A percentile compares a stretch with the other conserved stretches of the same genome.
Conservation (phyloP, 83 land plant species). For the Larix sibirica region DNA sequence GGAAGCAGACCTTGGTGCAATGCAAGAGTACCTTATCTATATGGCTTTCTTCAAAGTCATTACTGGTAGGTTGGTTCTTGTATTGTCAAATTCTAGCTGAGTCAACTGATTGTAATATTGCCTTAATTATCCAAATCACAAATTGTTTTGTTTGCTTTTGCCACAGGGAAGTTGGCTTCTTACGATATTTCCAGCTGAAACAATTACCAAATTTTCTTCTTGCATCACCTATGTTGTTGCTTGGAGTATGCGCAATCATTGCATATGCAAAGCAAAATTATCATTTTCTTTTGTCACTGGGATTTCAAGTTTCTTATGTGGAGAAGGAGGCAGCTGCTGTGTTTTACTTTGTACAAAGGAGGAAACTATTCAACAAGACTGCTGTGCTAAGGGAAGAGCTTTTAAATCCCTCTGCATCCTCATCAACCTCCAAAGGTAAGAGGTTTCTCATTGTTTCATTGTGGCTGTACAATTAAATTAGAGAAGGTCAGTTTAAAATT, state of each 20-base stretch:
- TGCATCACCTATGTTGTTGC: constrained; percentile 77
- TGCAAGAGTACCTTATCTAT: constrained; percentile 66
- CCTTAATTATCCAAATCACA: not conserved
- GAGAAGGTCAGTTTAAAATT: not conserved
- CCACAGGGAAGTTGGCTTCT: constrained; percentile 89
- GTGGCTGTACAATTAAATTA: not conserved
- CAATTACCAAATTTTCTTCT: constrained; percentile 94
- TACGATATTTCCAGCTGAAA: constrained; percentile 79
- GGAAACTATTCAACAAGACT: not conserved
- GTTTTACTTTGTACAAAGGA: not conserved
- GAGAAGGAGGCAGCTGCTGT: constrained; percentile 23
- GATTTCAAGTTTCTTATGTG: constrained; percentile 35
- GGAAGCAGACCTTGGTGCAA: constrained; percentile 82
- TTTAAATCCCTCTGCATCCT: not conserved
- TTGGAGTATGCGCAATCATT: constrained; percentile 57
- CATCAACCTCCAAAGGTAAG: constrained; percentile 9
- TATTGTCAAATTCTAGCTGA: not conserved
- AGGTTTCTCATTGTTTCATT: not conserved
- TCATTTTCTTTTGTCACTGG: constrained; percentile 51
- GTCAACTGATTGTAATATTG: not conserved
- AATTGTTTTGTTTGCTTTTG: constrained; percentile 10
- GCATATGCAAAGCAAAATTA: constrained; percentile 47
- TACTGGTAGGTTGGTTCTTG: constrained; percentile 63
- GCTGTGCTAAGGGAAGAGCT: not conserved
- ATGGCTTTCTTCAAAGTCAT: constrained; percentile 82